Base-by-base conservation (phyloP, 352 stramenopile genomes). In the Phytophthora kernoviae region DNA sequence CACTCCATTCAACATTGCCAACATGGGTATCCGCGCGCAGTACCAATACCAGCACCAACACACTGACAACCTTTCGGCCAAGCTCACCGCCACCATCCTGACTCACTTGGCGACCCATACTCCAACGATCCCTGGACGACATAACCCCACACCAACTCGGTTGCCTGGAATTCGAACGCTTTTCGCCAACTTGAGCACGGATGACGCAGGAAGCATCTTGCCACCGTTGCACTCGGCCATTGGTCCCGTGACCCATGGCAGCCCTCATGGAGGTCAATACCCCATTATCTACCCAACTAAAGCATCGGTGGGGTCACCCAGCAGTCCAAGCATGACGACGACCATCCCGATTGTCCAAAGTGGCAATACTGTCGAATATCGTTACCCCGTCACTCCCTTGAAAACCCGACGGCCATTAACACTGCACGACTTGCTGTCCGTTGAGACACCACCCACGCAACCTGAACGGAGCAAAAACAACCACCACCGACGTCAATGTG, bases 401-500 rank as follows among this genome's bases (percentile, higher is more conserved):
- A 83, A 83, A 51, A 61, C 65, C 8, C 71, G 76, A 2, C 75
- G 78, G 40, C 74, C 61, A 7, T 48, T 90, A 22, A 77, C 78
- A 3, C 62, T 90, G 27, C 62, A 75, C 15, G 81, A 90, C 30
- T 49, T 90, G 55, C 68, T 90, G 22, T 79, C 70, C 0, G 52
- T 52, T n/a, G 68, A 83, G 7, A 39, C 54, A 18, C 27, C 54
- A 11, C 20, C 56, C 12, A 24, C 45, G n/a, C 30, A 50, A n/a
- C 42, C 54, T 11, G 36, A 58, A 22, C 70, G 55, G 20, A 54
- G 50, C 37, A 66, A 57, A 41, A 69, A 41, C 42, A 58, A 65
- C 2, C 75, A 81, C 46, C 69, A 84, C 53, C 74, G 81, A 0
- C 78, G 81, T 10, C 81, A 90, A 68, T 90, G 81, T 24, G 81